Base-by-base conservation (phyloP, 2,329 filamentous ascomycete species). In the Botrytis hyacinthi region DNA sequence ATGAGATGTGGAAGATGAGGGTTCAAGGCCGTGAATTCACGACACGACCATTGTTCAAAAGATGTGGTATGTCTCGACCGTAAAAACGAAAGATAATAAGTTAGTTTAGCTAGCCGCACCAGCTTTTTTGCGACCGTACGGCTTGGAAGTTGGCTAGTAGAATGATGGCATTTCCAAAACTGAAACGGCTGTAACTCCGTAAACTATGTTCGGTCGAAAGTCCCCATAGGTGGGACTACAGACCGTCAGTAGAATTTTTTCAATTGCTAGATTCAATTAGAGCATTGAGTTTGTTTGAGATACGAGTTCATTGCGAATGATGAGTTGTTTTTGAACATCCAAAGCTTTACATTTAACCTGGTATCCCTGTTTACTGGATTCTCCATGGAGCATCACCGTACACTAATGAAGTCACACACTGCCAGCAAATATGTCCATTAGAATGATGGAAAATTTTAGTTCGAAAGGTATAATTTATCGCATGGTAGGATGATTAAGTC, bases 91-190 rank as follows among this genome's bases (percentile, higher is more conserved):
- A 42, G 4, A 3, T 29, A 9, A 7, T 9, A 4, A 20, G 18
- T 20, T 26, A 16, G 22, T 8, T 44, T 12, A 42, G 8, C 16
- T 32, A 9, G 16, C 48, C 8, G 66, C 18, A 69, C 1, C 18
- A 26, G 4, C 2, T 57, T 9, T 8, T 32, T 35, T 20, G 7
- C 26, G 8, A 32, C 6, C 1, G 18, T 44, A 69, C 35, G n/a
- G 3, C 26, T 16, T 22, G 8, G 26, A 10, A n/a, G 0, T 8
- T n/a, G 7, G 3, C 2, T 51, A 3, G 4, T 51, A 40, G 7
- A 3, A 14, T 16, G 4, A 54, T 40, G 26, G 14, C 5, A 29
- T 20, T 20, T 32, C 14, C 6, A 57, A 57, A 12, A 14, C 16
- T 42, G 14, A 9, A 42, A 6, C 3, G 4, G 4, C 48, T 16